Evolutionary conservation across 306 rosid genomes (phyloP).

Genomic region (Quercus ilex): DNA sequence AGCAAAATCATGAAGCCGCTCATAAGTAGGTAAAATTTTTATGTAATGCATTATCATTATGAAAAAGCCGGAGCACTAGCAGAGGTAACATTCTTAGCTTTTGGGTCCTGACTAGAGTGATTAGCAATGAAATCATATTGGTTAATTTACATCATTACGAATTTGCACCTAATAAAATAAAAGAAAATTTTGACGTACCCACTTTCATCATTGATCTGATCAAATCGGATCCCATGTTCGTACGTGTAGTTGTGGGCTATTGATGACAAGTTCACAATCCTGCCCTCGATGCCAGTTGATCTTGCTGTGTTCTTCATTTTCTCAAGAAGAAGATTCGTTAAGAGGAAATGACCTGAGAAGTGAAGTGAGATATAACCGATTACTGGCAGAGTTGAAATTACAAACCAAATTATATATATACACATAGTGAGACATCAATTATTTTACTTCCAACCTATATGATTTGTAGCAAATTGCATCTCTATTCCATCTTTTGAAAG

Average conservation of each 20-base stretch:
- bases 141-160: not conserved
- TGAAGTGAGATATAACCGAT: not conserved
- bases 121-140: too few species aligned
- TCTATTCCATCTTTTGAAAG: slow-evolving; percentile 77
- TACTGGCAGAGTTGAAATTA: not conserved
- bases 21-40: not conserved
- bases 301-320: slow-evolving; percentile 81
- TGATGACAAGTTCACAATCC: slow-evolving; percentile 84
- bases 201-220: slow-evolving; percentile 52
- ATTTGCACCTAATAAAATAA: not conserved
- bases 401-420: not conserved
- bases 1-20: not conserved
- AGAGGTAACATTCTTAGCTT: too few species aligned
- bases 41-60: too few species aligned
- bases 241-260: slow-evolving; percentile 76
- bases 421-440: not conserved
- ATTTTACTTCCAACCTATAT: slow-evolving; percentile 47
- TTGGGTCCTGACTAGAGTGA: too few species aligned
- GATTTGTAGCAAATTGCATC: slow-evolving; percentile 85
- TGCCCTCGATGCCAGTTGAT: slow-evolving; percentile 71
- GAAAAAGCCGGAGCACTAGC: too few species aligned
- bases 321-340: slow-evolving; percentile 70
- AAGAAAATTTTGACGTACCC: slow-evolving; percentile 35
- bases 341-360: slow-evolving; percentile 70
- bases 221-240: slow-evolving; percentile 53